These are phyloP conservation scores for Grigorovia jiainica DNA, from an alignment of 805 yeast genomes.

Conservation along the genomic window DNA sequence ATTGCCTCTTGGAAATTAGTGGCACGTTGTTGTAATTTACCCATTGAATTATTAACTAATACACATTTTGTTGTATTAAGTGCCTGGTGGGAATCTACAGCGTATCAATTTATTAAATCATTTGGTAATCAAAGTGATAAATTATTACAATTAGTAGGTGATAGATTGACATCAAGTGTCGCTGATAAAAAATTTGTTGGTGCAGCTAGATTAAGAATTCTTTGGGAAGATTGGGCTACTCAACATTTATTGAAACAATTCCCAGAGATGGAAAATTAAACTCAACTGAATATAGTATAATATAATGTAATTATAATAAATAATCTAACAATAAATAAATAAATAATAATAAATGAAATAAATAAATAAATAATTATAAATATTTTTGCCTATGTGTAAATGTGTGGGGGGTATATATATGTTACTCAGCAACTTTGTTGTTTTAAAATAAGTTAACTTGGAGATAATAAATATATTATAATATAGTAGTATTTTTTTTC, in stretches of 20 bases:
- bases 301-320: neutral
- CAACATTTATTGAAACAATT: constrained; percentile 37
- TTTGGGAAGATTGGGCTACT: constrained; percentile 70
- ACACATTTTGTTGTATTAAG: constrained; percentile 64
- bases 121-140: constrained; percentile 70
- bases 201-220: constrained; percentile 63
- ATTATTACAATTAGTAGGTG: constrained; percentile 38
- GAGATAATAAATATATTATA: too few species aligned
- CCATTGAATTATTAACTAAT: constrained; percentile 42
- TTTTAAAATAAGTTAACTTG: too few species aligned
- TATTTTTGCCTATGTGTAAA: too few species aligned
- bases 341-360: neutral
- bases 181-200: constrained; percentile 54
- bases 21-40: constrained; percentile 61
- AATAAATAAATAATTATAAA: constrained; percentile 22
- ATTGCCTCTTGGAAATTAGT: constrained; percentile 52
- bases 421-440: too few species aligned
- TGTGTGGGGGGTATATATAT: too few species aligned
- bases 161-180: constrained; percentile 44
- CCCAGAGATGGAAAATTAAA: constrained; percentile 25
- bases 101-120: constrained; percentile 39
- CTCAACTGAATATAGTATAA: constrained; percentile 12
- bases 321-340: neutral
- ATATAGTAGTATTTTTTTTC: too few species aligned
- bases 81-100: constrained; percentile 90